Base-by-base conservation (phyloP, 768 basidiomycete genomes). In the Astraeus odoratus region DNA sequence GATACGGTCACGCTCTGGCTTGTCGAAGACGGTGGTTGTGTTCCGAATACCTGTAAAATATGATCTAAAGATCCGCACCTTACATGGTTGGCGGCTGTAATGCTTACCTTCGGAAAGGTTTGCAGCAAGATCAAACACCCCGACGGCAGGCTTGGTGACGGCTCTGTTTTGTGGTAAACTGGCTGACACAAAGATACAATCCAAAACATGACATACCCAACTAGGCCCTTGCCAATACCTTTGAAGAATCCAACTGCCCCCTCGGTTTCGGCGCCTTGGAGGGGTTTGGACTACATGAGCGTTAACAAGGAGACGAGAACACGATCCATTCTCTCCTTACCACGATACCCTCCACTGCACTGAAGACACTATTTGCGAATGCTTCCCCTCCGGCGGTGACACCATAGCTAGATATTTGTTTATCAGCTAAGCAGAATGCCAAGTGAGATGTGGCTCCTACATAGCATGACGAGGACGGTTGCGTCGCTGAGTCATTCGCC, bases 171-270 rank as follows among this genome's bases (percentile, higher is more conserved):
- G 30, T 20, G 26, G 15, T 30, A 25, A 26, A 15, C 19, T 15
- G 24, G 52, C 7, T 46, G 37, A 19, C 27, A 13, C 34, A 34
- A 22, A 8, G 42, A 29, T 43, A n/a, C 20, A 31, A 9, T 44
- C 39, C 35, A 30, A 42, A 26, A 29, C 27, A 19, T 30, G 29
- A 23, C 34, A 52, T 63, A 94, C 90, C 96, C 96, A 43, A 96
- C 91, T 39, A 98, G 71, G 16, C 96, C 93, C 64, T 93, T 95
- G 20, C 96, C 96, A 24, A 99, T 80, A 9, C 96, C 96, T 65
- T 96, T 98, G 75, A 97, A 92, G 68, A 99, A 99, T 3, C 96
- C 96, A 22, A 89, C 68, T 0, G 95, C 94, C 10, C 96, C 96
- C 59, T 86, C 94, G 8, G 80, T 73, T 58, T 98, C 95, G 1